A percentile compares a stretch with the other conserved stretches of the same genome.
Evolutionary conservation across 306 rosid genomes (phyloP).

Genomic region (Malus sieversii): DNA sequence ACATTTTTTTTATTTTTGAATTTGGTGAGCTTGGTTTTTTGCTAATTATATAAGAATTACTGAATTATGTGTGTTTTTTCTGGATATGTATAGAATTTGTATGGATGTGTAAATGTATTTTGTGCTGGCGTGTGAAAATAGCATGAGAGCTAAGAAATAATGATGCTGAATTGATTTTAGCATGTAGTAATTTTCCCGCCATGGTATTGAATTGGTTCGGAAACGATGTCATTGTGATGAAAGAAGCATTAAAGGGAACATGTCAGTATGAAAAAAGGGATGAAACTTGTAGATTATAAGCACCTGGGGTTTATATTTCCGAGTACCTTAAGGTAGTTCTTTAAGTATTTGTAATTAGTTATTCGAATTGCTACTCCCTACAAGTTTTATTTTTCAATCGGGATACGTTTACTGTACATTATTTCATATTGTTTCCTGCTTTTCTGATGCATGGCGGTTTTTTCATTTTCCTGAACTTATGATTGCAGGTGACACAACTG

Average conservation of each 20-base stretch:
- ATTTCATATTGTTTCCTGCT: neutral
- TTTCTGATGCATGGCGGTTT: neutral
- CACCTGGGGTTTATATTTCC: neutral
- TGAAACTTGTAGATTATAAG: neutral
- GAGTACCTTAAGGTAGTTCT: neutral
- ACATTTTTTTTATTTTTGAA: slow-evolving; percentile 7
- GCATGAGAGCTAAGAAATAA: neutral
- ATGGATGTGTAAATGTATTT: neutral
- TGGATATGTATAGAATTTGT: neutral
- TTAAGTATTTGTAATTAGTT: neutral
- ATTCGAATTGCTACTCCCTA: neutral
- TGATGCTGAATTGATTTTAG: neutral
- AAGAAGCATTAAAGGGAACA: neutral
- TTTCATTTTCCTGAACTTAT: slow-evolving; percentile 1
- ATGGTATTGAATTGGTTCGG: neutral
- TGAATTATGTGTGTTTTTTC: neutral
- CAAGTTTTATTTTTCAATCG: neutral
- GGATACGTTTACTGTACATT: neutral
- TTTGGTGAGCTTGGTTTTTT: neutral
- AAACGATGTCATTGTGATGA: neutral
- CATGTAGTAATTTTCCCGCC: neutral
- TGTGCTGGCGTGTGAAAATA: neutral
- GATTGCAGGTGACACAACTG: slow-evolving; percentile 60
- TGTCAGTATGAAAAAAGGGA: neutral
- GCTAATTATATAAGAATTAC: neutral